Evolutionary conservation across 1,284 basidiomycete species (phyloP).

Genomic region (Puccinia coronata): DNA sequence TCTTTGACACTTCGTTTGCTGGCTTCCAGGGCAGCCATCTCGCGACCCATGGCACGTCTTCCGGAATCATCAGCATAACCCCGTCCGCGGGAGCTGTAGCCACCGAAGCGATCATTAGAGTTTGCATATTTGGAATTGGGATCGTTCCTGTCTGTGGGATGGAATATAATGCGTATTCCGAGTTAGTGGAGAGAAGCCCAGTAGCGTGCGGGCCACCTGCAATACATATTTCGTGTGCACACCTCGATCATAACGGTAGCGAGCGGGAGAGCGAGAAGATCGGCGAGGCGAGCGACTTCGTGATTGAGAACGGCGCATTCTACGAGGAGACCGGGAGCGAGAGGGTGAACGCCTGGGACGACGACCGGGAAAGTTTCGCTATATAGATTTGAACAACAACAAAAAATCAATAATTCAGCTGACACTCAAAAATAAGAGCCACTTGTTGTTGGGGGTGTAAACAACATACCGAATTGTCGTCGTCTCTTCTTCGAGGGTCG

Average conservation of each 20-base stretch:
- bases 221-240: background rate
- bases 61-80: conserved; percentile 30
- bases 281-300: conserved; percentile 42
- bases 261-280: conserved; percentile 25
- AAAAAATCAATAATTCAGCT: conserved; percentile 5
- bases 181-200: background rate
- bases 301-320: conserved; percentile 42
- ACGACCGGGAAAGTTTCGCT: conserved; percentile 15
- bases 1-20: conserved; percentile 92
- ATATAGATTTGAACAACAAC: too few relatives aligned
- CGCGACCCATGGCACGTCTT: conserved; percentile 51
- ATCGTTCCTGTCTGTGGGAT: conserved; percentile 9
- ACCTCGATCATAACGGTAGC: conserved; percentile 24
- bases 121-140: conserved; percentile 20
- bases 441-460: too few relatives aligned
- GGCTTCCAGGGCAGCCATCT: conserved; percentile 57
- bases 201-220: background rate
- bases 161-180: background rate
- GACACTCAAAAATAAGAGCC: background rate
- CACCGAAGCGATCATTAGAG: conserved; percentile 16
- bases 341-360: conserved; percentile 35
- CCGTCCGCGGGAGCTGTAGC: conserved; percentile 35
- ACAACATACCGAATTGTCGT: conserved; percentile 27
- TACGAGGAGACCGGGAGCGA: conserved; percentile 42
- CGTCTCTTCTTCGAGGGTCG: conserved; percentile 40